Percentiles rank a stretch among this genome's conserved stretches.
These are phyloP conservation scores for barrel medic (Medicago truncatula) DNA, from an alignment of 306 rosid species.

Conservation along the genomic window MtrunA17r5.0-ANR NC_053046.1:11886501-11887000, in stretches of 20 bases:
- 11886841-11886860: neutral
- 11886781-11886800: neutral
- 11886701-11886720: neutral
- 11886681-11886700: accelerated
- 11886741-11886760: slow-evolving; percentile 27
- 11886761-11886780: slow-evolving; percentile 19
- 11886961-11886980: slow-evolving; percentile 4
- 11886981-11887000: slow-evolving; percentile 31
- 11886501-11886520: neutral
- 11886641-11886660: slow-evolving; percentile 28
- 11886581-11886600: too few species aligned
- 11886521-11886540: slow-evolving; percentile 25
- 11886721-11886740: slow-evolving; percentile 9
- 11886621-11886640: slow-evolving; percentile 30
- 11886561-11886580: neutral
- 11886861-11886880: neutral
- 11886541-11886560: neutral
- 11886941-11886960: neutral
- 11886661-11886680: neutral
- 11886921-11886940: neutral
- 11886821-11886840: neutral
- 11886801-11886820: neutral
- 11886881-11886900: slow-evolving; percentile 29
- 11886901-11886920: slow-evolving; percentile 17
- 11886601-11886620: neutral